Evolutionary conservation across 805 yeast species (phyloP), one percentile per base, ranked within the genome.

Genomic region (Ogataea methylovora): DNA sequence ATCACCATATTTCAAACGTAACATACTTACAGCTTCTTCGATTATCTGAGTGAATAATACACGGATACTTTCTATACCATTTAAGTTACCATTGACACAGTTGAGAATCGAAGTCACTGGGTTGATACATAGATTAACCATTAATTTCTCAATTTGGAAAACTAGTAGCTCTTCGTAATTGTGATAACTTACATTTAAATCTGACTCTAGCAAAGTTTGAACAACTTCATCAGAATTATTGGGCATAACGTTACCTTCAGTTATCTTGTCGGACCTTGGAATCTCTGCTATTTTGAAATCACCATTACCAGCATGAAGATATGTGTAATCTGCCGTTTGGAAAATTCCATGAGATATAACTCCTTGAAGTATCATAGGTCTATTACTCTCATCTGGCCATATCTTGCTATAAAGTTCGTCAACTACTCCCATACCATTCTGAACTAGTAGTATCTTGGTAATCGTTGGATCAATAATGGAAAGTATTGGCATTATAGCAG

Each of bases 261-360:
- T 44, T 27, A 45, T 49, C 11, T 39, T 35, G 3, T 27, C 32
- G 7, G 32, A n/a, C 37, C 54, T 58, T 6, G 87, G 86, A 6
- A 79, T 49, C 35, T 63, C 60, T 1, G 88, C 71, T 19, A 85
- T 51, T 41, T 71, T 66, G 36, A 87, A 55, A 28, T 68, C 69
- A 0, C 90, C 94, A 24, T 54, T 51, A 0, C 92, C 94, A n/a
- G 83, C 88, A 57, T 82, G 94, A 23, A 63, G 63, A 40, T 65
- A 73, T 12, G 58, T 60, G 44, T 61, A 73, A 1, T 66, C 66
- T 13, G 60, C 41, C 1, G 26, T 24, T 25, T 75, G 73, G 56
- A 71, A 81, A 1, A 81, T 84, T 10, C 96, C 97, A 54, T 90
- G 97, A 4, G 84, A 73, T 29, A 82, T 81, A 17, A 88, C 77